These are phyloP conservation scores for Hibiscus tridactylites DNA, from an alignment of 345 rosid genomes.

Conservation along the genomic window DNA sequence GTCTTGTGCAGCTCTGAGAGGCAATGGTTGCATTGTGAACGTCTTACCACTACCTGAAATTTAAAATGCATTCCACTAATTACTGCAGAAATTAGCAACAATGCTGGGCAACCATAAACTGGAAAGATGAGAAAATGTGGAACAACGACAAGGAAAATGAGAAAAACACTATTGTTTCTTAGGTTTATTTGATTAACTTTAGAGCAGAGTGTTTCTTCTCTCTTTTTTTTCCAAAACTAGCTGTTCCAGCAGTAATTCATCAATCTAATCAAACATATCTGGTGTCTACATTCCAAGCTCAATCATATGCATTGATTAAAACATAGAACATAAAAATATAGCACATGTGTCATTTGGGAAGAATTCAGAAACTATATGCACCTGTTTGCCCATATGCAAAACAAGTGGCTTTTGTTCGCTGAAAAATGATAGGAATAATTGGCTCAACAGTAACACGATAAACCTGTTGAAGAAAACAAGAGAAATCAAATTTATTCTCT, in stretches of 20 bases:
- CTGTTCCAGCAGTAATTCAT: neutral
- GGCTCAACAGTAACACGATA: neutral
- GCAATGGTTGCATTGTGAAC: neutral
- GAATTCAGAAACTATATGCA: neutral
- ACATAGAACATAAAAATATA: neutral
- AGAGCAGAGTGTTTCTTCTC: neutral
- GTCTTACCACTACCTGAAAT: neutral
- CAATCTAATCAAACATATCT: neutral
- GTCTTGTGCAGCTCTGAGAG: neutral
- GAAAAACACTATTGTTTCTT: no score
- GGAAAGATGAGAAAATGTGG: neutral
- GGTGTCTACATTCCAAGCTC: no score
- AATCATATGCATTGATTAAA: no score
- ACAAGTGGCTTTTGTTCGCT: neutral
- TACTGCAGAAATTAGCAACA: neutral
- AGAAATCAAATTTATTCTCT: neutral
- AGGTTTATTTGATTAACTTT: neutral
- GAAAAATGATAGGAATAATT: neutral
- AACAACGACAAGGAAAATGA: neutral
- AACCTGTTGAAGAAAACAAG: neutral
- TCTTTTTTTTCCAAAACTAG: neutral
- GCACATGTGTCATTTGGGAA: neutral
- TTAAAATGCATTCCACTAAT: neutral
- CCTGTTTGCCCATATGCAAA: neutral
- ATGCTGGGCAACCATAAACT: neutral